Evolutionary conservation across 192 early-diverging fungal genomes (phyloP).

Genomic region (Funneliformis geosporum): DNA sequence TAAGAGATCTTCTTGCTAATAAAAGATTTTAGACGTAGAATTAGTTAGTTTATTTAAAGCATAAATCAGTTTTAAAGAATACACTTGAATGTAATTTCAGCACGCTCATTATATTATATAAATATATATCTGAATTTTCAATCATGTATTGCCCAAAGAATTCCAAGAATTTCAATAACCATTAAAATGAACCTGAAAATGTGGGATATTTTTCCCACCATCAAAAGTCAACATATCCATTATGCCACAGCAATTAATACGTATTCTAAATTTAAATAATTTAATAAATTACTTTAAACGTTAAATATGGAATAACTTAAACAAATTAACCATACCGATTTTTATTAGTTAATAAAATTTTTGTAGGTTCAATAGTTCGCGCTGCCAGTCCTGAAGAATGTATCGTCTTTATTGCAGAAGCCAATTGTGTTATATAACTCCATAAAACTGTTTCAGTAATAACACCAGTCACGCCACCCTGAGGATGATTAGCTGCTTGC

Average conservation of each 20-base stretch:
- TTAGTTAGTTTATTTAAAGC: not conserved
- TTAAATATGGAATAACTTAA: not conserved
- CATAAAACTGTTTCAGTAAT: constrained; percentile 71
- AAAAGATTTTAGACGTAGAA: constrained; percentile 5
- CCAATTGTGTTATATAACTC: constrained; percentile 80
- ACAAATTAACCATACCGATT: constrained; percentile 58
- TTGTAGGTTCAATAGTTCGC: constrained; percentile 75
- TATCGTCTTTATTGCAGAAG: constrained; percentile 77
- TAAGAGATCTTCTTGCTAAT: constrained; percentile 82
- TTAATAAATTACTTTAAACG: not conserved
- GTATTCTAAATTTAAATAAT: constrained; percentile 45
- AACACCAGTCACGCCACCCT: constrained; percentile 40
- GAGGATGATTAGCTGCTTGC: constrained; percentile 25
- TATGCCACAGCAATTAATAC: constrained; percentile 71
- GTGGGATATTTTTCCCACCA: constrained; percentile 60
- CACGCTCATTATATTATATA: too few species aligned
- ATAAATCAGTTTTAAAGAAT: too few species aligned
- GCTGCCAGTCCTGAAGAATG: constrained; percentile 82
- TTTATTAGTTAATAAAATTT: constrained; percentile 82
- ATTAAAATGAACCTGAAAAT: constrained; percentile 53
- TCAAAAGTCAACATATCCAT: constrained; percentile 77
- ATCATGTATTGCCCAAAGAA: not conserved
- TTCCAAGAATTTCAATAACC: not conserved
- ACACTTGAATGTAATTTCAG: too few species aligned
- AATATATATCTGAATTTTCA: too few species aligned